Conservation (phyloP, 169 alveolate genomes). For the Cryptosporidium ryanae region DNA sequence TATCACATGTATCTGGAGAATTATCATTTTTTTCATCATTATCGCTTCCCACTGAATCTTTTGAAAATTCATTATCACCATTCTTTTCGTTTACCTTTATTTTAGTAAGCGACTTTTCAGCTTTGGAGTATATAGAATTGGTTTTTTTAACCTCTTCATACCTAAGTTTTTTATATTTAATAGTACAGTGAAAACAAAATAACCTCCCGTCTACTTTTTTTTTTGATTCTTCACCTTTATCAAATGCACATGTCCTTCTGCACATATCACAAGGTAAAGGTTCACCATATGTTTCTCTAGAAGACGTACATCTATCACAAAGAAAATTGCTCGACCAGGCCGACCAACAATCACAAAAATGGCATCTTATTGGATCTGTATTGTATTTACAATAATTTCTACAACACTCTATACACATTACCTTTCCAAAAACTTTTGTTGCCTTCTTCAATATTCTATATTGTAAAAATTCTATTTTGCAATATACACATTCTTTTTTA, state of each 20-base stretch:
- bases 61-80: neutral
- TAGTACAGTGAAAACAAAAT: constrained; percentile 56
- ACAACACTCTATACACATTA: constrained; percentile 66
- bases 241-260: constrained; percentile 66
- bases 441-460: constrained; percentile 70
- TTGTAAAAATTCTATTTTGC: constrained; percentile 63
- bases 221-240: constrained; percentile 64
- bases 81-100: neutral
- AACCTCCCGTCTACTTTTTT: constrained; percentile 65
- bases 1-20: neutral
- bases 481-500: constrained; percentile 57
- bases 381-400: constrained; percentile 58
- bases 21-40: neutral
- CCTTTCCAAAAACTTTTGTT: constrained; percentile 42
- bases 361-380: constrained; percentile 60
- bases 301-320: constrained; percentile 67
- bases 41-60: neutral
- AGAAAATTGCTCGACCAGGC: constrained; percentile 44
- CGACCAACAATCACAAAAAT: constrained; percentile 75
- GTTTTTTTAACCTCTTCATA: constrained; percentile 58
- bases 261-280: constrained; percentile 76
- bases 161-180: constrained; percentile 55
- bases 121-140: constrained; percentile 42
- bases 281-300: constrained; percentile 61
- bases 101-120: constrained; percentile 49